phyloP scores from a whole-genome alignment of 1,284 basidiomycete species.

The Mycosarcoma mackinlayi region DNA sequence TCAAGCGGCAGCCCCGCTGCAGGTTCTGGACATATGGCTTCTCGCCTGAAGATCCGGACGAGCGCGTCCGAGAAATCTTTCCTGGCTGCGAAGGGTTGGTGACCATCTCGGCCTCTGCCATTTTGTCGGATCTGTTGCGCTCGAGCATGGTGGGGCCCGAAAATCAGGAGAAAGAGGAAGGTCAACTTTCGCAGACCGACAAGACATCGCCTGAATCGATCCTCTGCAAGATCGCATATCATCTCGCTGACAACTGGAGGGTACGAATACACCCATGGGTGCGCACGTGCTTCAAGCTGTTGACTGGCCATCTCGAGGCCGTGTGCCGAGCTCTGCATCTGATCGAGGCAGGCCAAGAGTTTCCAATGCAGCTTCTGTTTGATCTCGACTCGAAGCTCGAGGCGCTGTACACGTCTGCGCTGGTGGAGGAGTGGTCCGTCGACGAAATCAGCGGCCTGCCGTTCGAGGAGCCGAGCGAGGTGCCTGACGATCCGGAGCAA shows the following conservation, averaged over 20 bases:
- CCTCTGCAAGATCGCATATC: slow-evolving; percentile 14
- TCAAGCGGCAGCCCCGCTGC: slow-evolving; percentile 35
- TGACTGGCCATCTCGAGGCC: slow-evolving; percentile 31
- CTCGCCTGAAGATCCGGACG: slow-evolving; percentile 28
- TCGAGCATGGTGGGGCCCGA: slow-evolving; percentile 15
- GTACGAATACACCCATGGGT: slow-evolving; percentile 42
- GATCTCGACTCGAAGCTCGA: slow-evolving; percentile 37
- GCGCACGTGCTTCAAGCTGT: slow-evolving; percentile 25
- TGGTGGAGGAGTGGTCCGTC: slow-evolving; percentile 23
- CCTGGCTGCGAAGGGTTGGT: slow-evolving; percentile 30
- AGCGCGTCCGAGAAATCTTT: slow-evolving; percentile 36
- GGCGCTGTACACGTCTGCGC: slow-evolving; percentile 9
- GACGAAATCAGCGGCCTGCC: slow-evolving; percentile 23
- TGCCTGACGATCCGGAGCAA: slow-evolving; percentile 25
- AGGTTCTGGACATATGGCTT: slow-evolving; percentile 39
- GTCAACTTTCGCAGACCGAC: slow-evolving; percentile 29
- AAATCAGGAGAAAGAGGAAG: slow-evolving; percentile 22
- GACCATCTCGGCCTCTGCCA: slow-evolving; percentile 31
- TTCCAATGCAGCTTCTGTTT: slow-evolving; percentile 34
- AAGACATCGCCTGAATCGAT: slow-evolving; percentile 11
- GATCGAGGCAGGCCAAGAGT: slow-evolving; percentile 16
- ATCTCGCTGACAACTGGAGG: slow-evolving; percentile 26
- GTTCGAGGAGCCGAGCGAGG: slow-evolving; percentile 38
- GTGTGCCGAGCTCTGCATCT: slow-evolving; percentile 28
- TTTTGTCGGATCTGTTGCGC: slow-evolving; percentile 31